Evolutionary conservation across 495 filamentous ascomycete genomes (phyloP).

Genomic region (Cudoniella acicularis): DNA sequence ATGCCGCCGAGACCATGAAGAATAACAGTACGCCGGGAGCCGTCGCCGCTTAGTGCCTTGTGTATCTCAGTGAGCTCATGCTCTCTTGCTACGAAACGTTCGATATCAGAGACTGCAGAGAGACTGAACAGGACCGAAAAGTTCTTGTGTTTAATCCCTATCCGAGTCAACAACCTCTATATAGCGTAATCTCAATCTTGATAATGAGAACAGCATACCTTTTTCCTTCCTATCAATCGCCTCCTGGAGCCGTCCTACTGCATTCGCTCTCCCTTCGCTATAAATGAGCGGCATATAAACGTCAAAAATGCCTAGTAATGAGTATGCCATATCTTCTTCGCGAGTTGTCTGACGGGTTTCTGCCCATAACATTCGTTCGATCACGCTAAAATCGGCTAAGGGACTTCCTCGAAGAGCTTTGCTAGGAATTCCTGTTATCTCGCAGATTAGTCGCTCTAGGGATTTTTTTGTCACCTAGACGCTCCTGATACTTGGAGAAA

Average conservation of each 20-base stretch:
- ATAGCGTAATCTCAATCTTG: not conserved
- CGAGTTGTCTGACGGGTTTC: constrained; percentile 12
- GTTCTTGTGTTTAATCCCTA: constrained; percentile 16
- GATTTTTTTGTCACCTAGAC: constrained; percentile 12
- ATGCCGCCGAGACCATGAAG: constrained; percentile 20
- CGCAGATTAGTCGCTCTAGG: constrained; percentile 14
- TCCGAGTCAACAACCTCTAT: constrained; percentile 16
- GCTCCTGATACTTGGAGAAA: constrained; percentile 10
- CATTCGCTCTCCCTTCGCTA: constrained; percentile 24
- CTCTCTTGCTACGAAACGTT: constrained; percentile 21
- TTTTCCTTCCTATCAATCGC: constrained; percentile 25
- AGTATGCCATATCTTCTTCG: constrained; percentile 22
- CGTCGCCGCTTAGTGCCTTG: constrained; percentile 21
- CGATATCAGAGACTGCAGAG: constrained; percentile 5
- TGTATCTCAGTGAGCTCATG: constrained; percentile 27
- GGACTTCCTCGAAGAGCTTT: constrained; percentile 14
- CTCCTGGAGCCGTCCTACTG: constrained; percentile 25
- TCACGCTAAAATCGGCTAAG: constrained; percentile 11
- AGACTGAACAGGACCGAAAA: constrained; percentile 20
- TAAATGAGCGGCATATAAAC: constrained; percentile 29
- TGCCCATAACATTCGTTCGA: constrained; percentile 13
- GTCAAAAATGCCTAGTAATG: constrained; percentile 7
- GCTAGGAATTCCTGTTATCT: constrained; percentile 13
- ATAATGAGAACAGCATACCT: constrained; percentile 12
- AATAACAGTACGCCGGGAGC: constrained; percentile 24